These are phyloP conservation scores for Amyloporia xantha DNA, from an alignment of 768 basidiomycete genomes.

Conservation along the genomic window DNA sequence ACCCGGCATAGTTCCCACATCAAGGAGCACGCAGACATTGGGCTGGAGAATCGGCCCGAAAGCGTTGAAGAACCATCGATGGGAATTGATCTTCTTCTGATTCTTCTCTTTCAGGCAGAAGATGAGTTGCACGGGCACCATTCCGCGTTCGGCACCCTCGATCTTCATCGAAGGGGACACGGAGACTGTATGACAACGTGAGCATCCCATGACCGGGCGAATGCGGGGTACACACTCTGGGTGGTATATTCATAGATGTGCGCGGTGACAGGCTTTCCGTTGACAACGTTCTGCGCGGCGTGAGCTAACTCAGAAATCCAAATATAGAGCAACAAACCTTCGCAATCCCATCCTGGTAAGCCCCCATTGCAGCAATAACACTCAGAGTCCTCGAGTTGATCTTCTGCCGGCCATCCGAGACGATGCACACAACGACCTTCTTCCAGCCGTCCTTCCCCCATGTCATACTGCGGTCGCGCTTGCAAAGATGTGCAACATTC, in stretches of 20 bases:
- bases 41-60: slow-evolving; percentile 79
- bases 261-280: slow-evolving; percentile 75
- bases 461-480: slow-evolving; percentile 80
- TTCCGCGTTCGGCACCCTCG: slow-evolving; percentile 70
- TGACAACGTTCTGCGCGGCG: slow-evolving; percentile 57
- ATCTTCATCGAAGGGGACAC: slow-evolving; percentile 78
- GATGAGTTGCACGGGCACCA: slow-evolving; percentile 87
- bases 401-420: slow-evolving; percentile 80
- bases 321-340: slow-evolving; percentile 42
- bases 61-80: slow-evolving; percentile 93
- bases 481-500: slow-evolving; percentile 86
- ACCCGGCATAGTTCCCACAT: slow-evolving; percentile 83
- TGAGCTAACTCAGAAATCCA: neutral
- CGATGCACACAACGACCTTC: slow-evolving; percentile 92
- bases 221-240: slow-evolving; percentile 50
- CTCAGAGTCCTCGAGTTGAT: slow-evolving; percentile 79
- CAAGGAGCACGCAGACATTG: slow-evolving; percentile 88
- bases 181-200: slow-evolving; percentile 49
- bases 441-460: slow-evolving; percentile 99
- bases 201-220: neutral
- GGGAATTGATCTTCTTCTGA: slow-evolving; percentile 94
- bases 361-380: slow-evolving; percentile 89
- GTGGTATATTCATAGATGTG: slow-evolving; percentile 95
- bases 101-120: slow-evolving; percentile 93
- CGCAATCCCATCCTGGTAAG: slow-evolving; percentile 90